Conservation (phyloP, 2,329 filamentous ascomycete species). For the Dactylellina leptospora region DNA sequence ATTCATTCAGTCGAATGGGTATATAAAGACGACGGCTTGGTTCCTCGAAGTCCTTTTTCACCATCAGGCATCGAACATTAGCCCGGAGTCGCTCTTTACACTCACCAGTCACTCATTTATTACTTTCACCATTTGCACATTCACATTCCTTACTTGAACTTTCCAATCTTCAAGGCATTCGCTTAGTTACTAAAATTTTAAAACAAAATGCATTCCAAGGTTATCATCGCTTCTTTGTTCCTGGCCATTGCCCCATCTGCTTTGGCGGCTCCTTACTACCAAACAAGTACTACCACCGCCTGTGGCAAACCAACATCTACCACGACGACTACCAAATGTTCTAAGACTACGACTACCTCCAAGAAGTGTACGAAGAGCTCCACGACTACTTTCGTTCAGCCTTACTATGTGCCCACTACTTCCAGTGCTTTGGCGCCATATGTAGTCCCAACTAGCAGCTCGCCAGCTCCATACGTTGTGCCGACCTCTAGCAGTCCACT, state of each 20-base stretch:
- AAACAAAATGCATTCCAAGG: conserved; percentile 32
- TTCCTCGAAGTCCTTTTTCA: background rate
- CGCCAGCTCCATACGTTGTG: background rate
- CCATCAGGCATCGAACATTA: background rate
- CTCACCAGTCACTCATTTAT: conserved; percentile 9
- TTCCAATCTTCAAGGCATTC: too few species aligned
- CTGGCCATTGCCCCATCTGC: conserved; percentile 13
- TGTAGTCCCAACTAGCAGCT: conserved; percentile 1
- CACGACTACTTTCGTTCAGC: conserved; percentile 7
- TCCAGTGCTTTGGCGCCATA: background rate
- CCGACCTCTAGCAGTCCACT: background rate
- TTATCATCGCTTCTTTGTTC: conserved; percentile 17
- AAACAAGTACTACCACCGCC: background rate
- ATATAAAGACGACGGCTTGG: too few species aligned
- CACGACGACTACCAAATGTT: background rate
- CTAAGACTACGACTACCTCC: background rate
- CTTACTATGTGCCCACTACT: background rate
- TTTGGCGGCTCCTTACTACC: conserved; percentile 31
- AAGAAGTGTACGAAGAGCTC: background rate
- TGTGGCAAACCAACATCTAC: conserved; percentile 1
- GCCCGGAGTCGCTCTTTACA: conserved; percentile 4
- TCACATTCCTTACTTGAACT: too few species aligned
- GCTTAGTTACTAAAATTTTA: background rate
- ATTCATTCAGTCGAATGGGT: too few species aligned
- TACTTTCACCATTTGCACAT: too few species aligned